Evolutionary conservation across 345 rosid species (phyloP).

Genomic region (Lepidium didymum): DNA sequence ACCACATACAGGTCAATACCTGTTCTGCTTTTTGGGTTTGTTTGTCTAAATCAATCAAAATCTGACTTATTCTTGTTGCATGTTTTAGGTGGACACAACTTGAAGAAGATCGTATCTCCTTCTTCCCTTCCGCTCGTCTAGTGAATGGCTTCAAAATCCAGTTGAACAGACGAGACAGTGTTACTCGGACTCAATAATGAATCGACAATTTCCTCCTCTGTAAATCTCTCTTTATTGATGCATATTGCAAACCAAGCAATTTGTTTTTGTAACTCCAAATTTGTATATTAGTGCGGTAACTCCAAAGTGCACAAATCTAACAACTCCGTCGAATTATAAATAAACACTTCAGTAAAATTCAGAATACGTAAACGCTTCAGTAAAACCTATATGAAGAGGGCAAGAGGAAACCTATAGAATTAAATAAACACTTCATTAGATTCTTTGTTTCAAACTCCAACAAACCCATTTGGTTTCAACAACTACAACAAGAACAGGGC

Average conservation of each 20-base stretch:
- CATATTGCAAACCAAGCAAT: slow-evolving; percentile 5
- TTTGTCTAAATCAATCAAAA: not conserved
- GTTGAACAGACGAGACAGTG: slow-evolving; percentile 26
- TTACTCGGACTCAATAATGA: not conserved
- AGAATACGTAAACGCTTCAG: not conserved
- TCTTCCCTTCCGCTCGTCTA: slow-evolving; percentile 82
- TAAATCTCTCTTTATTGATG: slow-evolving; percentile 7
- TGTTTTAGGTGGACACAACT: slow-evolving; percentile 60
- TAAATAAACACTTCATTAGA: not conserved
- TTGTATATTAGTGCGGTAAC: not conserved
- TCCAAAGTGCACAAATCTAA: not conserved
- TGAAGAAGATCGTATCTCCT: slow-evolving; percentile 63
- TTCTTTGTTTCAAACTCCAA: slow-evolving; percentile 13
- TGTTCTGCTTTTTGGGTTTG: not conserved
- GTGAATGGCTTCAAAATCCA: slow-evolving; percentile 73
- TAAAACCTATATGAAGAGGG: not conserved
- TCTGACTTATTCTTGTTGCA: not conserved
- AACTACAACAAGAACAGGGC: slow-evolving; percentile 23
- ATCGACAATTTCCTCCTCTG: not conserved
- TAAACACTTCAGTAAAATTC: not conserved
- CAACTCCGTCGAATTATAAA: not conserved
- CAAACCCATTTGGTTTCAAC: slow-evolving; percentile 22
- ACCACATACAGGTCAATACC: slow-evolving; percentile 47
- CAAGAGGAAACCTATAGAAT: too few relatives aligned
- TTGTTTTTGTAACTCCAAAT: not conserved